Conservation (phyloP, 805 yeast species). For the Lipomyces yamadae region DNA sequence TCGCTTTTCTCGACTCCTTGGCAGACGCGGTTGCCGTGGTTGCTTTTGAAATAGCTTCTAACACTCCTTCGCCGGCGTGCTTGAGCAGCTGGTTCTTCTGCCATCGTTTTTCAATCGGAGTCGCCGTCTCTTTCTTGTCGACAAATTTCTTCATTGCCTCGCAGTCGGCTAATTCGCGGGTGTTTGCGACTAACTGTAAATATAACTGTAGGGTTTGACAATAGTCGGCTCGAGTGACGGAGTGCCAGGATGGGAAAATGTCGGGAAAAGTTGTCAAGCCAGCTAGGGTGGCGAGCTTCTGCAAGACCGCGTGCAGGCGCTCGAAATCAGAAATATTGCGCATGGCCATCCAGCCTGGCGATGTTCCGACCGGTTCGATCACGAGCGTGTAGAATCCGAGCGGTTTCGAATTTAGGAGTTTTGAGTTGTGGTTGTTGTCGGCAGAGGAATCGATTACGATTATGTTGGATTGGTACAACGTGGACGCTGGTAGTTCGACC, state of each 20-base stretch:
- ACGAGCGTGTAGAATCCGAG: constrained; percentile 36
- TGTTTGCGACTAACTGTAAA: constrained; percentile 36
- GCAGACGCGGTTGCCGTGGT: constrained; percentile 19
- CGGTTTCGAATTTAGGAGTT: constrained; percentile 25
- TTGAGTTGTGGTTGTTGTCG: constrained; percentile 22
- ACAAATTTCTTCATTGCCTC: constrained; percentile 40
- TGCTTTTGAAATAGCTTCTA: constrained; percentile 37
- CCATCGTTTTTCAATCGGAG: constrained; percentile 30
- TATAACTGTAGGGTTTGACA: constrained; percentile 35
- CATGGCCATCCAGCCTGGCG: constrained; percentile 41
- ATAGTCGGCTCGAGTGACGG: constrained; percentile 32
- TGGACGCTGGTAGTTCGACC: constrained; percentile 15
- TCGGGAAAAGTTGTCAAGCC: constrained; percentile 37
- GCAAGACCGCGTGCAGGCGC: constrained; percentile 32
- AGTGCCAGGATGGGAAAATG: constrained; percentile 35
- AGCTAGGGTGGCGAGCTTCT: constrained; percentile 37
- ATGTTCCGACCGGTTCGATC: constrained; percentile 35
- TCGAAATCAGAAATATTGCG: constrained; percentile 36
- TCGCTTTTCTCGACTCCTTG: constrained; percentile 33
- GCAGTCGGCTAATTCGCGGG: constrained; percentile 37
- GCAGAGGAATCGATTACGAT: constrained; percentile 35
- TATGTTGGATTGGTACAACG: constrained; percentile 26
- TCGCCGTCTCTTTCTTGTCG: constrained; percentile 36
- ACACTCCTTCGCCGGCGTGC: constrained; percentile 34
- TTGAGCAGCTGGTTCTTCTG: constrained; percentile 29